phyloP scores from a whole-genome alignment of 495 filamentous ascomycete species.

The Xylaria intraflava region DNA sequence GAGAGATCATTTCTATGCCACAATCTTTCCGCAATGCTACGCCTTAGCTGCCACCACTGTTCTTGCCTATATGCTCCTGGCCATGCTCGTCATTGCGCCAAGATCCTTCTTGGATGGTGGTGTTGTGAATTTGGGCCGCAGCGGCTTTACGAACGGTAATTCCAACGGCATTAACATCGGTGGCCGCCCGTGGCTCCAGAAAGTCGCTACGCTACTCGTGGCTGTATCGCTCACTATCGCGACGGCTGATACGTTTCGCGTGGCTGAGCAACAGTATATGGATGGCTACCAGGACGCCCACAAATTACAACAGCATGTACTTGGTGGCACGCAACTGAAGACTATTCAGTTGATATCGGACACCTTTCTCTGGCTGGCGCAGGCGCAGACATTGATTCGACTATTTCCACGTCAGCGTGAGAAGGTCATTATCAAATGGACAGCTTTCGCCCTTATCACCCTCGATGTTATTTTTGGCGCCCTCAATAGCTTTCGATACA shows the following conservation, averaged over 20 bases:
- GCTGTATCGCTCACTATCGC: conserved; percentile 91
- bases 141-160: conserved; percentile 76
- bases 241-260: conserved; percentile 78
- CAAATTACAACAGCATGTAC: conserved; percentile 63
- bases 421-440: conserved; percentile 98
- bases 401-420: conserved; percentile 94
- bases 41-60: conserved; percentile 86
- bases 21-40: conserved; percentile 83
- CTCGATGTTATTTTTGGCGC: conserved; percentile 84
- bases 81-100: conserved; percentile 88
- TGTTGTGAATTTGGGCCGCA: conserved; percentile 69
- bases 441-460: conserved; percentile 85
- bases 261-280: conserved; percentile 72
- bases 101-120: conserved; percentile 84
- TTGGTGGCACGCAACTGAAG: conserved; percentile 75
- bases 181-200: conserved; percentile 90
- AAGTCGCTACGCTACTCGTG: conserved; percentile 83
- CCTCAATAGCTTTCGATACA: conserved; percentile 74
- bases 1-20: conserved; percentile 85
- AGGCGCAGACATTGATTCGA: conserved; percentile 92
- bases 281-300: conserved; percentile 63
- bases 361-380: conserved; percentile 93
- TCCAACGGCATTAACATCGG: conserved; percentile 77
- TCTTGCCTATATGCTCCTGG: conserved; percentile 86
- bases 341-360: conserved; percentile 87